Conservation (phyloP, 2,329 filamentous ascomycete genomes). For the Botryotinia calthae region DNA sequence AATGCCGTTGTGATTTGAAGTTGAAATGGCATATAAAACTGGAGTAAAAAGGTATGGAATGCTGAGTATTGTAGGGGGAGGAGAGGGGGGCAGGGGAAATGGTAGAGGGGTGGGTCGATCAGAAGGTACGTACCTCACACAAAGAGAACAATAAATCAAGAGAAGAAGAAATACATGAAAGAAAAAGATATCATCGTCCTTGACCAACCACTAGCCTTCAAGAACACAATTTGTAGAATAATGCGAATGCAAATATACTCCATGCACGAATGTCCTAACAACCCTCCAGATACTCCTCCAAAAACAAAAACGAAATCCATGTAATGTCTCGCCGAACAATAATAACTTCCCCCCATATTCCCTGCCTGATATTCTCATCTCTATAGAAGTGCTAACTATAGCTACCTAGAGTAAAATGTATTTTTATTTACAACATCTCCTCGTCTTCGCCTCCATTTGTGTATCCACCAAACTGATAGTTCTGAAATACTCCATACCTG, state of each 20-base stretch:
- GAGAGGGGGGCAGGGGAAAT: neutral
- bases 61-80: neutral
- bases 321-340: conserved; percentile 11
- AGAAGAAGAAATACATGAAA: conserved; percentile 22
- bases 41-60: neutral
- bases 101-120: conserved; percentile 4
- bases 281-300: conserved; percentile 6
- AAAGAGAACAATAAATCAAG: conserved; percentile 16
- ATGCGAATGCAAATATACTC: conserved; percentile 29
- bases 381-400: conserved; percentile 28
- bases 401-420: conserved; percentile 29
- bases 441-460: conserved; percentile 34
- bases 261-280: conserved; percentile 9
- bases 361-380: conserved; percentile 21
- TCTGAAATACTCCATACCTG: conserved; percentile 32
- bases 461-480: conserved; percentile 30
- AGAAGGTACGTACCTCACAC: conserved; percentile 35
- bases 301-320: neutral
- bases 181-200: conserved; percentile 12
- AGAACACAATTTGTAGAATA: conserved; percentile 22
- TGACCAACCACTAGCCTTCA: conserved; percentile 26
- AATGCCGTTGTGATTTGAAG: neutral
- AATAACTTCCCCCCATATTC: conserved; percentile 18
- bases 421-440: conserved; percentile 39
- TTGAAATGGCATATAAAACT: neutral